Percentiles rank a stretch among this genome's conserved stretches.
These are phyloP conservation scores for Vanilla planifolia DNA, from an alignment of 106 monocot genomes.

Conservation along the genomic window DNA sequence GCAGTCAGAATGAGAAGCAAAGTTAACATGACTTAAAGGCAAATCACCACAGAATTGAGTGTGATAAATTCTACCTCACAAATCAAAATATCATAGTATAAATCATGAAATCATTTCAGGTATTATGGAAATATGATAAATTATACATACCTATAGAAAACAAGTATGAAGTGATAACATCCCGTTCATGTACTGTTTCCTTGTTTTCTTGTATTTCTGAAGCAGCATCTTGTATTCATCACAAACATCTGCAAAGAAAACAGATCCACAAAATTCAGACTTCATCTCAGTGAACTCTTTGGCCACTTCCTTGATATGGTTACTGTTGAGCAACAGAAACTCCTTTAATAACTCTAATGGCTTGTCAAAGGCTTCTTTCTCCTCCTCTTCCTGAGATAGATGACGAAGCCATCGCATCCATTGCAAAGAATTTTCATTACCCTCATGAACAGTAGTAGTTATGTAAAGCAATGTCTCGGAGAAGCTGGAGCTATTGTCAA, in stretches of 20 bases:
- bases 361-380: constrained; percentile 25
- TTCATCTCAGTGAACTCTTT: constrained; percentile 37
- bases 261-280: constrained; percentile 48
- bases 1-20: too few species aligned
- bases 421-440: constrained; percentile 41
- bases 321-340: constrained; percentile 19
- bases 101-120: too few species aligned
- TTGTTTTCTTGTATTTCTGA: constrained; percentile 61
- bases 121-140: too few species aligned
- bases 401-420: constrained; percentile 79
- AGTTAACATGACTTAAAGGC: too few species aligned
- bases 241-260: constrained; percentile 58
- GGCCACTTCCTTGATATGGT: constrained; percentile 18
- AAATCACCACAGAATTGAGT: too few species aligned
- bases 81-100: too few species aligned
- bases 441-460: constrained; percentile 20
- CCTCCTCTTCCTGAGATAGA: constrained; percentile 29
- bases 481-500: constrained; percentile 40
- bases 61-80: too few species aligned
- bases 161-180: constrained; percentile 53
- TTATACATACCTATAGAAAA: too few species aligned
- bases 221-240: constrained; percentile 33
- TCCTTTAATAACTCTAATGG: constrained; percentile 31
- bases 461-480: constrained; percentile 32
- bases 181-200: constrained; percentile 72